Percentiles rank a stretch among this genome's conserved stretches.
phyloP scores from a whole-genome alignment of 805 yeast species.

The Wickerhamomyces strasburgensis region DNA sequence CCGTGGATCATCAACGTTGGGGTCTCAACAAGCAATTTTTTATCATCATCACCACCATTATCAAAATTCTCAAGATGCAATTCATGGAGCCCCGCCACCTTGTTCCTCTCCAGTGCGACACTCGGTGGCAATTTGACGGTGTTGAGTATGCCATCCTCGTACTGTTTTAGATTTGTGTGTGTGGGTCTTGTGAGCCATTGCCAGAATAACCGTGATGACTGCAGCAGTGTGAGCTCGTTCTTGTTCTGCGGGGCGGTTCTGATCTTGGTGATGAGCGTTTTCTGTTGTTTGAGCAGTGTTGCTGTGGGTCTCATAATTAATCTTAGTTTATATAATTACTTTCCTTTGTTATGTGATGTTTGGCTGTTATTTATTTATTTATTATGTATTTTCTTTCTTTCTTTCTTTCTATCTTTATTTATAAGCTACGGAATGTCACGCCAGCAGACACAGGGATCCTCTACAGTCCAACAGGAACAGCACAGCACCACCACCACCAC shows the following conservation, averaged over 20 bases:
- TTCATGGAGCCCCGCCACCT: slow-evolving; percentile 19
- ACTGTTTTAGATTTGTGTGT: slow-evolving; percentile 8
- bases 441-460: background rate
- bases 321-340: no score
- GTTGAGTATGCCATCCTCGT: slow-evolving; percentile 17
- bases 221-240: slow-evolving; percentile 10
- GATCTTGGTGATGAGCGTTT: slow-evolving; percentile 14
- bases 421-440: background rate
- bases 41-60: background rate
- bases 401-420: no score
- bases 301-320: no score
- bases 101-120: slow-evolving; percentile 5
- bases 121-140: slow-evolving; percentile 9
- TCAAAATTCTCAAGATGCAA: slow-evolving; percentile 24
- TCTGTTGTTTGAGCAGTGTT: no score
- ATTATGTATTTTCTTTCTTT: no score
- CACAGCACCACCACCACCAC: background rate
- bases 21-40: slow-evolving; percentile 15
- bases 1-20: slow-evolving; percentile 74
- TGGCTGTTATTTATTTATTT: no score
- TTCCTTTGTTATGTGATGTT: background rate
- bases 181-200: slow-evolving; percentile 18
- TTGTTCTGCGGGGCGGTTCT: slow-evolving; percentile 10
- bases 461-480: background rate
- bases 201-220: slow-evolving; percentile 13